phyloP scores from a whole-genome alignment of 495 filamentous ascomycete species.

The Penicillium angulare region DNA sequence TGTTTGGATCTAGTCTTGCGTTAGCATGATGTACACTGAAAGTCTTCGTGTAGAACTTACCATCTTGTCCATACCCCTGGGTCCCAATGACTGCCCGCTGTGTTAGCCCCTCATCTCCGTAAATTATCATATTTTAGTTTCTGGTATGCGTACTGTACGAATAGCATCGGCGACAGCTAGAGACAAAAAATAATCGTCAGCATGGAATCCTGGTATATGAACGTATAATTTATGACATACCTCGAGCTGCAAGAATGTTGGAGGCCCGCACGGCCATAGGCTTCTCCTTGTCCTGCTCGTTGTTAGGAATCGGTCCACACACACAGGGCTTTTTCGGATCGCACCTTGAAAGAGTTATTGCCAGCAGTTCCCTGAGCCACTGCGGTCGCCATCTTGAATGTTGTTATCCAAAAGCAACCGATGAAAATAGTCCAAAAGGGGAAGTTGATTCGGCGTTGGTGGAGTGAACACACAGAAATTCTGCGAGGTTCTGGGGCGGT shows the following conservation, averaged over 20 bases:
- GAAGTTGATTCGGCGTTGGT: slow-evolving; percentile 26
- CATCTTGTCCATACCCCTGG: slow-evolving; percentile 97
- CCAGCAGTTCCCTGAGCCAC: slow-evolving; percentile 52
- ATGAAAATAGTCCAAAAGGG: slow-evolving; percentile 21
- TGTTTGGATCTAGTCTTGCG: slow-evolving; percentile 67
- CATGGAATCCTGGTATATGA: background rate
- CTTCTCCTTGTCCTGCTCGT: slow-evolving; percentile 91
- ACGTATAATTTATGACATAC: slow-evolving; percentile 43
- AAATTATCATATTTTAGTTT: slow-evolving; percentile 6
- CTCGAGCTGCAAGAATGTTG: slow-evolving; percentile 96
- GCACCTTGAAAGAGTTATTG: slow-evolving; percentile 81
- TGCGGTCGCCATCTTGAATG: slow-evolving; percentile 64
- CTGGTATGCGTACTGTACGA: slow-evolving; percentile 60
- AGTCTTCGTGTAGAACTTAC: slow-evolving; percentile 26
- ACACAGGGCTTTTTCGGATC: slow-evolving; percentile 26
- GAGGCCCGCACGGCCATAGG: slow-evolving; percentile 90
- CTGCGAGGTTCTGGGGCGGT: slow-evolving; percentile 58
- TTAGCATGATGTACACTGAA: slow-evolving; percentile 21
- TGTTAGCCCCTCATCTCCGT: slow-evolving; percentile 46
- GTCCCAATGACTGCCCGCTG: slow-evolving; percentile 60
- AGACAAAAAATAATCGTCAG: slow-evolving; percentile 13
- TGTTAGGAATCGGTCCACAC: slow-evolving; percentile 48
- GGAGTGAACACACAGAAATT: slow-evolving; percentile 44
- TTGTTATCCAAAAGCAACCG: slow-evolving; percentile 30
- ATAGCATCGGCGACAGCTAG: slow-evolving; percentile 95